phyloP scores from a whole-genome alignment of 2,329 filamentous ascomycete species.

The Fusarium goolgardi region DNA sequence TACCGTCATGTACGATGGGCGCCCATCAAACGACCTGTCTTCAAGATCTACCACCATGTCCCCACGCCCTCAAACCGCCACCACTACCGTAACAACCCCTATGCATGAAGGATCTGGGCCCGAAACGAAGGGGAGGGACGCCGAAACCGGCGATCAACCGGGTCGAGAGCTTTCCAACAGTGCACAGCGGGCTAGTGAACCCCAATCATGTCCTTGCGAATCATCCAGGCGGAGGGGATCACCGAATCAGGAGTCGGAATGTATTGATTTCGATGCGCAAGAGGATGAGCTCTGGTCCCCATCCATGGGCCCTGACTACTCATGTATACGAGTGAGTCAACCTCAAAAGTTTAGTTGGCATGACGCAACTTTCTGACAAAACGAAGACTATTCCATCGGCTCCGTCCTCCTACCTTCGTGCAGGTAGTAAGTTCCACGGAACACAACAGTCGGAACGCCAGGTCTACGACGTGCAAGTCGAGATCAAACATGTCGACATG shows the following conservation, averaged over 20 bases:
- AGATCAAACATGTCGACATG: constrained; percentile 97
- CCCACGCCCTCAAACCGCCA: constrained; percentile 54
- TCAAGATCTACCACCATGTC: constrained; percentile 59
- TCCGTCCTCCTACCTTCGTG: constrained; percentile 86
- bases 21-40: constrained; percentile 47
- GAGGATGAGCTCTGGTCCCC: constrained; percentile 51
- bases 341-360: neutral
- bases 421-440: constrained; percentile 88
- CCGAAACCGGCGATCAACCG: constrained; percentile 42
- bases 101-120: constrained; percentile 47
- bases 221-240: constrained; percentile 31
- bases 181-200: constrained; percentile 33
- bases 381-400: constrained; percentile 76
- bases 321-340: constrained; percentile 52
- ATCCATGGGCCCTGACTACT: constrained; percentile 55
- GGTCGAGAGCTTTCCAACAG: constrained; percentile 42
- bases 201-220: constrained; percentile 32
- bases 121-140: constrained; percentile 52
- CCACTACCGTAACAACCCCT: constrained; percentile 52
- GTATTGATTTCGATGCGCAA: constrained; percentile 41
- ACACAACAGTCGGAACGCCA: constrained; percentile 94
- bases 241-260: constrained; percentile 39
- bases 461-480: constrained; percentile 94
- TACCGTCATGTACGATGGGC: constrained; percentile 44
- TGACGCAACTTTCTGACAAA: constrained; percentile 24